phyloP scores from a whole-genome alignment of 768 basidiomycete species.

The Fibroporia radiculosa region DNA sequence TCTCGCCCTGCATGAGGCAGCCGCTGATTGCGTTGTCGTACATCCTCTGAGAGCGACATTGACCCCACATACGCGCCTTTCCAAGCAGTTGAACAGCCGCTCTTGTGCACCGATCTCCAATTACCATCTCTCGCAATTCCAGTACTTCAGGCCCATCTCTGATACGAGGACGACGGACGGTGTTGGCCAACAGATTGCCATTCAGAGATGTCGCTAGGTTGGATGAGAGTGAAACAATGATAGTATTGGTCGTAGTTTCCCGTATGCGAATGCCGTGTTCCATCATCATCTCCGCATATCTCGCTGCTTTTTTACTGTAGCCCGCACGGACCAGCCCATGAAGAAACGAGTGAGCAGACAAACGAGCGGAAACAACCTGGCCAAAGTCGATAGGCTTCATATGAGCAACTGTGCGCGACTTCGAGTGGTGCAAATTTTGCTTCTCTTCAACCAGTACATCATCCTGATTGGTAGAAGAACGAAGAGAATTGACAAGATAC shows the following conservation, averaged over 20 bases:
- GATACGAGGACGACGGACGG: neutral
- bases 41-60: conserved; percentile 50
- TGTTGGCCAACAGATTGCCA: conserved; percentile 7
- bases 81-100: conserved; percentile 47
- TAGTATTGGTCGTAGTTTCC: conserved; percentile 38
- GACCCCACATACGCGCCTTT: conserved; percentile 45
- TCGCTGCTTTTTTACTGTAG: conserved; percentile 37
- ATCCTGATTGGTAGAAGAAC: conserved; percentile 1
- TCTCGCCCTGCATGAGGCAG: conserved; percentile 71
- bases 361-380: conserved; percentile 44
- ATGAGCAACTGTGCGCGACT: neutral
- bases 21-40: conserved; percentile 53
- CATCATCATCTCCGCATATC: conserved; percentile 46
- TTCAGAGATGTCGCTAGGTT: conserved; percentile 14
- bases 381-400: conserved; percentile 37
- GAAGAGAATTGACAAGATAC: conserved; percentile 50
- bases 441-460: neutral
- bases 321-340: conserved; percentile 56
- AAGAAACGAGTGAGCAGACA: conserved; percentile 56
- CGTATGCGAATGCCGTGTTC: conserved; percentile 42
- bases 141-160: conserved; percentile 13
- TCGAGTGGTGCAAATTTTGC: neutral
- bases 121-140: conserved; percentile 26
- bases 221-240: conserved; percentile 25
- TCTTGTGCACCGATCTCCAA: conserved; percentile 33